Base-by-base conservation (phyloP, 768 basidiomycete species). In the Termitomyces sp. region DNA sequence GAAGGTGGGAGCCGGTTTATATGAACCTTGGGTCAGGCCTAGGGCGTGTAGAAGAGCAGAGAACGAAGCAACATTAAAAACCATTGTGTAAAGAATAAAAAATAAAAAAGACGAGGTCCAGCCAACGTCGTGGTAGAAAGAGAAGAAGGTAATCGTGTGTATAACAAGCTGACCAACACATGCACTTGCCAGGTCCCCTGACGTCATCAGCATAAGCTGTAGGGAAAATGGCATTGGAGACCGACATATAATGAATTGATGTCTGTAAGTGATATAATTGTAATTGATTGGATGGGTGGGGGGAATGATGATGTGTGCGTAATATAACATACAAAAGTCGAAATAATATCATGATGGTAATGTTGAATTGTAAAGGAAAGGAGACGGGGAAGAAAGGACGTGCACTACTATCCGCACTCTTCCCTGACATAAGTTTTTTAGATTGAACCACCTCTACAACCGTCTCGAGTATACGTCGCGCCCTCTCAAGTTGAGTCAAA, bases 351-450 rank as follows among this genome's bases (percentile, higher is more conserved):
- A 69, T 61, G 61, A 21, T 43, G 37, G 59, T 66, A 65, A 64
- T 62, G 64, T 62, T 58, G 56, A 49, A 45, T 54, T 47, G 49
- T 43, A 61, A 63, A 61, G 27, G 52, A 52, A 57, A 55, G 55
- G 49, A 43, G 54, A 64, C 61, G 59, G 63, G 66, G 65, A 65
- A 68, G 71, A 67, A 67, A 64, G 73, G 74, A 70, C 71, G 75
- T 76, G 75, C 74, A 72, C 79, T 78, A 76, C 76, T 68, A 73
- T 76, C 72, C 72, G 66, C 62, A 59, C 71, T 71, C 70, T 71
- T 71, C 71, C 67, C 60, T 43, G 55, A 59, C 52, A 59, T 62
- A 50, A 42, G 41, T 50, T 63, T 57, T 64, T 66, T 67, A 58
- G 61, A 55, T 57, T 49, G 46, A 63, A 34, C 39, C 40, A 48